Percentiles rank a stretch among this genome's conserved stretches.
These are phyloP conservation scores for Climacium dendroides DNA, from an alignment of 225 moss, liverwort and hornwort genomes.

Conservation along the genomic window DNA sequence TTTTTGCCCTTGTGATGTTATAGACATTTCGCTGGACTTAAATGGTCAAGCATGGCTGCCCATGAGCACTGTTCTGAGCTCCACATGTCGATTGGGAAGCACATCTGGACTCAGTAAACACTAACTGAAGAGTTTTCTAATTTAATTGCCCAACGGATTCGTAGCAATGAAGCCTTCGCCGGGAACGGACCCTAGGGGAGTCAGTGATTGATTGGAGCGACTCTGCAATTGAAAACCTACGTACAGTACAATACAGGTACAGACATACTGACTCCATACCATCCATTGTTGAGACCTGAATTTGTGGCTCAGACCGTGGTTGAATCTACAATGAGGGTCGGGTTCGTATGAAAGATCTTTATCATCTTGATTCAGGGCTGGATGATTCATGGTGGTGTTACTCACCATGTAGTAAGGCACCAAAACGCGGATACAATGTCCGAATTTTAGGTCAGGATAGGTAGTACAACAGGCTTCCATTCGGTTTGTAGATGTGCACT, in stretches of 20 bases:
- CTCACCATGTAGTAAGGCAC: not conserved
- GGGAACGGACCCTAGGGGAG: not conserved
- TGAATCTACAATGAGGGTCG: not conserved
- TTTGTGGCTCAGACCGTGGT: not conserved
- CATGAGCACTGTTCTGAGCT: not conserved
- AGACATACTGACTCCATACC: not conserved
- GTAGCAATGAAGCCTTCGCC: not conserved
- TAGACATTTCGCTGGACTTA: not conserved
- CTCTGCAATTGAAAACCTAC: not conserved
- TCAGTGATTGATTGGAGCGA: not conserved
- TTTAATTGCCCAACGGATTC: not conserved
- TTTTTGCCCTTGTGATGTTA: not conserved
- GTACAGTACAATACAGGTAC: not conserved
- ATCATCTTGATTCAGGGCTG: not conserved
- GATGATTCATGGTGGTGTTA: not conserved
- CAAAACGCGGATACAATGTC: not conserved
- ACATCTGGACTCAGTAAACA: not conserved
- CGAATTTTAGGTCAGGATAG: not conserved
- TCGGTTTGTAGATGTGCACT: not conserved
- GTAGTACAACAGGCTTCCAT: not conserved
- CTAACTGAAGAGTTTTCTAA: not conserved
- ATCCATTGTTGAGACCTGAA: not conserved
- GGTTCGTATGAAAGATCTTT: not conserved
- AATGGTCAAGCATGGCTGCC: not conserved
- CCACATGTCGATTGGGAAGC: not conserved